Percentiles rank a stretch among this genome's conserved stretches.
Conservation (phyloP, 352 stramenopile genomes). For the Phytophthora pluvialis region DNA sequence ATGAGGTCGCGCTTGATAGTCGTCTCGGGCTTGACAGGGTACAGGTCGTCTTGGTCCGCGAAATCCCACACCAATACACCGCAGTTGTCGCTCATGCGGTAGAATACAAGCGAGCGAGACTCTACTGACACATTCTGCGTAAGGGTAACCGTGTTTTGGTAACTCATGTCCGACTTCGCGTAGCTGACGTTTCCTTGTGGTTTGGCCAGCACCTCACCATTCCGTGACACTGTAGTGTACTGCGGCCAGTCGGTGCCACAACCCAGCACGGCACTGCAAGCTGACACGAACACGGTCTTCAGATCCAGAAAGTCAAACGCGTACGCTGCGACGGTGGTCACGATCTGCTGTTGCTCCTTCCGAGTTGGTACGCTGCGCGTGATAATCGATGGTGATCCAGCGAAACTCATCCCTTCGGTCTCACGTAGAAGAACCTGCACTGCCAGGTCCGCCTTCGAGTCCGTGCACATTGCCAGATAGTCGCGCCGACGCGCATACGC, state of each 20-base stretch:
- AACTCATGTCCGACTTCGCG: conserved; percentile 42
- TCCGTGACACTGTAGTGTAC: conserved; percentile 39
- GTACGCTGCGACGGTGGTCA: conserved; percentile 58
- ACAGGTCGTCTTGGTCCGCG: conserved; percentile 41
- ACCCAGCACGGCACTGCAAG: conserved; percentile 49
- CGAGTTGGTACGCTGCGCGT: conserved; percentile 34
- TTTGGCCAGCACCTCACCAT: conserved; percentile 43
- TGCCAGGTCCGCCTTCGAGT: conserved; percentile 59
- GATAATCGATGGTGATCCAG: conserved; percentile 42
- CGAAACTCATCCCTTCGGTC: conserved; percentile 45
- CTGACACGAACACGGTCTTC: conserved; percentile 46
- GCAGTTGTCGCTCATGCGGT: conserved; percentile 32
- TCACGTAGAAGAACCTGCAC: conserved; percentile 57
- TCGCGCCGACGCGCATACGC: conserved; percentile 48
- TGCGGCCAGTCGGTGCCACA: conserved; percentile 53
- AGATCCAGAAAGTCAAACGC: conserved; percentile 60
- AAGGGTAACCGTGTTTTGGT: conserved; percentile 27
- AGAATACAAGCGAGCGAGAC: conserved; percentile 33
- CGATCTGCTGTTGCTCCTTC: conserved; percentile 39
- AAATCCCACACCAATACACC: conserved; percentile 44
- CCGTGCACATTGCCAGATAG: conserved; percentile 49
- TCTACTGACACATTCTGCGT: conserved; percentile 27
- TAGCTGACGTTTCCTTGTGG: conserved; percentile 53
- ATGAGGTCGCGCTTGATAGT: conserved; percentile 43
- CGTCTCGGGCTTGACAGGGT: conserved; percentile 28